Evolutionary conservation across 2,329 filamentous ascomycete genomes (phyloP), one percentile per base, ranked within the genome.

Genomic region (Cryphonectria carpinicola): DNA sequence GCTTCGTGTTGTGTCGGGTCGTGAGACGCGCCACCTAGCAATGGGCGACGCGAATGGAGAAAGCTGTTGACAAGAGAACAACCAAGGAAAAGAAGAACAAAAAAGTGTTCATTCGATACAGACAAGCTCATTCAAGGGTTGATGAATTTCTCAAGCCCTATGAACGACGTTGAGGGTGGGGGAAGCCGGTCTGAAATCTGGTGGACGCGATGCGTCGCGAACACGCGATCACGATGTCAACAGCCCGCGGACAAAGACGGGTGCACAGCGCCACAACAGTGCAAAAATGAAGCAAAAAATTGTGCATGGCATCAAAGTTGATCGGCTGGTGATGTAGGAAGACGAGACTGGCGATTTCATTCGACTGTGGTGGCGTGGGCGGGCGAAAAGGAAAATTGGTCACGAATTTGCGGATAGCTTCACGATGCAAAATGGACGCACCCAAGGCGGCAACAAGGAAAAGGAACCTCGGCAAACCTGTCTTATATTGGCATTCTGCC

Each of bases 381-480:
- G 54, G 62, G 10, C n/a, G 63, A 68, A 63, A 14, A 32, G 43
- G 62, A 68, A 70, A 66, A 43, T 46, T 46, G 62, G 32, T 58
- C 66, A 61, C 39, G n/a, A 68, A 66, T 41, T 28, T 70, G 71
- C 61, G 71, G 71, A 72, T 72, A 72, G 71, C 71, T 68, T 72
- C 71, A 72, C 68, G 68, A 72, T 68, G 71, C 65, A 54, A 22
- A 19, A 32, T n/a, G 32, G 6, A 58, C 61, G 56, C 43, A 35
- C 56, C 54, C 25, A 37, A 11, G 71, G 71, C 71, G 68, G 67
- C 71, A 70, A 58, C 46, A 61, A 46, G 46, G 28, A 65, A 72
- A 70, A 72, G 68, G 70, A 67, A 72, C 71, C 60, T 72, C 3
- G 43, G 41, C 68, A 41, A 56, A 32, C 19, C 46, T 56, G 28